These are phyloP conservation scores for Senna siamea DNA, from an alignment of 306 rosid genomes.

Conservation along the genomic window DNA sequence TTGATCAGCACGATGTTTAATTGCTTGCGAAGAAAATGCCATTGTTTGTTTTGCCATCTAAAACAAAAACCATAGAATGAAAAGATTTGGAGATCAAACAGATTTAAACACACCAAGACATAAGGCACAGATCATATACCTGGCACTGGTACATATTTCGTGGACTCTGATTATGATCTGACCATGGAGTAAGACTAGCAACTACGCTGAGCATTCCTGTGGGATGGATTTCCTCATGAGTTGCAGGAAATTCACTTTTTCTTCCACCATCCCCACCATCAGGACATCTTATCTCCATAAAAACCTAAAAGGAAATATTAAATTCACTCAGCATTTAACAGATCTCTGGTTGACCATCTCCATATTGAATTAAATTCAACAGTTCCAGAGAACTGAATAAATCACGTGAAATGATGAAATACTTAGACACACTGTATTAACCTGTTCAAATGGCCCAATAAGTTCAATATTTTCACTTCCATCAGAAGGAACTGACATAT, in stretches of 20 bases:
- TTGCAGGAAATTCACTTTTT: conserved; percentile 76
- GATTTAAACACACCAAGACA: conserved; percentile 20
- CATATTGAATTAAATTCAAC: conserved; percentile 11
- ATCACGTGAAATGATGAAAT: conserved; percentile 4
- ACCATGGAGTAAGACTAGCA: conserved; percentile 97
- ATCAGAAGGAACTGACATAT: conserved; percentile 61
- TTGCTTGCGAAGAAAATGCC: conserved; percentile 87
- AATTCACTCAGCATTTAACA: conserved; percentile 12
- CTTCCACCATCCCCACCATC: conserved; percentile 97
- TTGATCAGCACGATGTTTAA: conserved; percentile 87
- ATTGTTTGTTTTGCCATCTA: conserved; percentile 99
- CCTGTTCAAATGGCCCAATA: conserved; percentile 99
- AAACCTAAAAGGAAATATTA: conserved; percentile 55
- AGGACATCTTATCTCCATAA: conserved; percentile 93
- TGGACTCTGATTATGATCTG: conserved; percentile 98
- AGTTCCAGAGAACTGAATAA: not conserved
- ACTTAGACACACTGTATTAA: conserved; percentile 29
- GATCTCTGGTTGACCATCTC: not conserved
- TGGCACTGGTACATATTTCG: conserved; percentile 99
- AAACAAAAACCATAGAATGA: conserved; percentile 29
- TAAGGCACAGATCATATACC: conserved; percentile 48
- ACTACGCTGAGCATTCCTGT: conserved; percentile 96
- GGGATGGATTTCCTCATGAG: conserved; percentile 98
- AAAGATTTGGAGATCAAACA: conserved; percentile 21
- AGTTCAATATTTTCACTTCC: conserved; percentile 71